Evolutionary conservation across 1,284 basidiomycete species (phyloP).

Genomic region (Fistulinella staudtii): DNA sequence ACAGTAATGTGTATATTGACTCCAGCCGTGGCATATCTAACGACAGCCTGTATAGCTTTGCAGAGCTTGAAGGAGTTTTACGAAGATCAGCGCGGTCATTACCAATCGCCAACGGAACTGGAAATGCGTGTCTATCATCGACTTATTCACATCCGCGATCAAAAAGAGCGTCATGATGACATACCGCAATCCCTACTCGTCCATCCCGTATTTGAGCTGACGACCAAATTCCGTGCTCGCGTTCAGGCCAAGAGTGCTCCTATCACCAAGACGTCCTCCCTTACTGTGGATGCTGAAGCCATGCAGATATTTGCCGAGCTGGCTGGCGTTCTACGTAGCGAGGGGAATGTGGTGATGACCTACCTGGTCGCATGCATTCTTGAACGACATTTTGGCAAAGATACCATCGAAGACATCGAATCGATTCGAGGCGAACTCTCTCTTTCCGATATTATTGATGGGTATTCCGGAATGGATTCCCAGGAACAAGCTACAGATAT

Average conservation of each 20-base stretch:
- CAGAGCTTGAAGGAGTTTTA: constrained; percentile 93
- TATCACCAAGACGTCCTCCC: constrained; percentile 60
- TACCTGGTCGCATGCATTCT: constrained; percentile 74
- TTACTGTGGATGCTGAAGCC: constrained; percentile 58
- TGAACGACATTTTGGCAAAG: constrained; percentile 67
- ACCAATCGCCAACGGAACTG: constrained; percentile 78
- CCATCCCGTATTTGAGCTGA: constrained; percentile 77
- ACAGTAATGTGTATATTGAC: constrained; percentile 55
- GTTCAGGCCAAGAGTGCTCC: constrained; percentile 81
- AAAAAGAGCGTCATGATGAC: constrained; percentile 74
- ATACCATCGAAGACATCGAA: constrained; percentile 74
- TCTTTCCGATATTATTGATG: constrained; percentile 78
- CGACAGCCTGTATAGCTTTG: constrained; percentile 56
- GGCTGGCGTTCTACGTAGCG: constrained; percentile 50
- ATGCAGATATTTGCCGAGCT: constrained; percentile 67
- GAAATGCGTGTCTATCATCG: constrained; percentile 97
- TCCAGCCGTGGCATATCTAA: not conserved
- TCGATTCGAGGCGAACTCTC: constrained; percentile 58
- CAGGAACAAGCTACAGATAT: constrained; percentile 28
- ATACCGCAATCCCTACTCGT: constrained; percentile 71
- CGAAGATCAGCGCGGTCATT: constrained; percentile 71
- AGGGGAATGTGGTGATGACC: constrained; percentile 63
- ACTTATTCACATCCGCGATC: constrained; percentile 85
- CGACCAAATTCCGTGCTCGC: constrained; percentile 74
- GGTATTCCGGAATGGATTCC: constrained; percentile 39